Percentiles rank a stretch among this genome's conserved stretches.
phyloP scores from a whole-genome alignment of 257 asterid genomes.

The Solanum bulbocastanum region DNA sequence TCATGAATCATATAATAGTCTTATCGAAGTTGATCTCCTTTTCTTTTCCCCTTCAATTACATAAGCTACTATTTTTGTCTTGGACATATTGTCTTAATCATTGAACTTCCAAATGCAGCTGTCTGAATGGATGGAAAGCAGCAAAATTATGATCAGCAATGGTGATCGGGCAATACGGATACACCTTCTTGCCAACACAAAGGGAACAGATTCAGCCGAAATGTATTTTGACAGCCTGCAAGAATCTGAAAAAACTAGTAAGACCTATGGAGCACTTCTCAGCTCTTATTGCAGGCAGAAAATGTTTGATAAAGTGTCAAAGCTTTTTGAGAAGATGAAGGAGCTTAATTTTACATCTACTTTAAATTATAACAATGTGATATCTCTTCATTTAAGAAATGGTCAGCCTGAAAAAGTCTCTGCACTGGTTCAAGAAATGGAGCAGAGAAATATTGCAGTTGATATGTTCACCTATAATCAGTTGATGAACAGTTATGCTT shows the following conservation, averaged over 20 bases:
- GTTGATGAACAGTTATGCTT: constrained; percentile 48
- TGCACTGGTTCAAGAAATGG: constrained; percentile 55
- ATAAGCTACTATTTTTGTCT: neutral
- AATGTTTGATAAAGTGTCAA: constrained; percentile 41
- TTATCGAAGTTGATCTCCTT: neutral
- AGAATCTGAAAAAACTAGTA: constrained; percentile 42
- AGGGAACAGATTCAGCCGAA: constrained; percentile 50
- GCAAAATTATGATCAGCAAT: constrained; percentile 16
- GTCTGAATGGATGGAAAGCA: constrained; percentile 54
- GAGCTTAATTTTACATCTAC: constrained; percentile 22
- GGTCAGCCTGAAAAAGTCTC: constrained; percentile 35
- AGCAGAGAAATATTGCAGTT: constrained; percentile 28
- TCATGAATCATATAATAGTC: neutral
- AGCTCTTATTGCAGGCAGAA: constrained; percentile 48
- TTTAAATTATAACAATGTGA: constrained; percentile 51
- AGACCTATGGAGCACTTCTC: constrained; percentile 69
- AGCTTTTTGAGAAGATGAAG: constrained; percentile 51
- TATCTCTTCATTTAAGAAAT: constrained; percentile 29
- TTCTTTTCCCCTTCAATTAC: neutral
- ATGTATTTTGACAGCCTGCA: constrained; percentile 47
- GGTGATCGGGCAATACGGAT: constrained; percentile 51
- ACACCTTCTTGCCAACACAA: constrained; percentile 43
- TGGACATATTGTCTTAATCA: neutral
- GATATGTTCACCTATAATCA: constrained; percentile 44
- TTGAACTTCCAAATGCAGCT: constrained; percentile 24